Conservation (phyloP, 2,329 filamentous ascomycete species). For the Neofusicoccum kwambonambiense region DNA sequence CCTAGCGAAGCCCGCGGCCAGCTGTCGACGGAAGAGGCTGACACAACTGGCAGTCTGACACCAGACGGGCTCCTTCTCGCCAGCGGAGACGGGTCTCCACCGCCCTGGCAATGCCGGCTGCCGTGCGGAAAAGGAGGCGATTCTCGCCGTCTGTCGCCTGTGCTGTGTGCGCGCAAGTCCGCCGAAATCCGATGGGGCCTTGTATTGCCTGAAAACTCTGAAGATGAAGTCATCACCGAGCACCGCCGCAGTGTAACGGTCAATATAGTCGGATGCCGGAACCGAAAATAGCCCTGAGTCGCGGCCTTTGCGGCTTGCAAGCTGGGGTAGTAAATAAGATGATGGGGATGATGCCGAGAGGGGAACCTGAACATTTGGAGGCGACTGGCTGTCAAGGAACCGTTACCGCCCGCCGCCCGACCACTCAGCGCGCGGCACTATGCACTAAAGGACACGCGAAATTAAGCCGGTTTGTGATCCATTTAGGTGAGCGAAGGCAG, state of each 20-base stretch:
- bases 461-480: constrained; percentile 15
- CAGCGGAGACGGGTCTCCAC: neutral
- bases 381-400: neutral
- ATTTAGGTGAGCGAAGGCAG: neutral
- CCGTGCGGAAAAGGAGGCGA: neutral
- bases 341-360: neutral
- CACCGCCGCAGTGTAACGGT: neutral
- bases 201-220: neutral
- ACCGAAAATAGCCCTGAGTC: neutral
- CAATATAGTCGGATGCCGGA: neutral
- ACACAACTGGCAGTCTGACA: neutral
- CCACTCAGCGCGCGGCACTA: neutral
- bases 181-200: neutral
- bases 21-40: neutral
- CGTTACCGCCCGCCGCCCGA: neutral
- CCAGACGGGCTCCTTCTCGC: neutral
- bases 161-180: neutral
- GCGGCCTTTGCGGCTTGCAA: neutral
- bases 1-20: neutral
- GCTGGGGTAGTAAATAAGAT: neutral
- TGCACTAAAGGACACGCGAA: neutral
- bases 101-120: neutral
- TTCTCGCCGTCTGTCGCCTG: neutral
- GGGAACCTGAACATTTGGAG: neutral
- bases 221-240: neutral